Base-by-base conservation (phyloP, 768 basidiomycete species). In the Tricholoma flavovirens region DNA sequence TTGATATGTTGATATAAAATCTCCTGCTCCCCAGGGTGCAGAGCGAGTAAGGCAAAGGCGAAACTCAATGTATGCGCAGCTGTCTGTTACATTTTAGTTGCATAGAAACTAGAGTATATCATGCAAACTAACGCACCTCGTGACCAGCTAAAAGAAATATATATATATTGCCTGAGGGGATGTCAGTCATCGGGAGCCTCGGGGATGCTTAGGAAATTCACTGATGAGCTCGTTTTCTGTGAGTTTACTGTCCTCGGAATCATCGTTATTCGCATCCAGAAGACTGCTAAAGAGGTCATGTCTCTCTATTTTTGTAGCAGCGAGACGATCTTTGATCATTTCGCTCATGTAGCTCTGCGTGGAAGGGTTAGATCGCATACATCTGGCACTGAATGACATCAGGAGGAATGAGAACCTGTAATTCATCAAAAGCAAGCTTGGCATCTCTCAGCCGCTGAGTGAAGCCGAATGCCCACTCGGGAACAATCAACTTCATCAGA, bases 71-170 rank as follows among this genome's bases (percentile, higher is more conserved):
- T 72, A 56, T 75, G 73, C 9, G 73, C 72, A 0, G 75, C 70
- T 4, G 76, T 75, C 74, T 76, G 30, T 43, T 29, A 22, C n/a
- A 3, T 4, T 11, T 35, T 11, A 50, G 38, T 26, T 19, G 12
- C 35, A 17, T n/a, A 2, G 26, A 15, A n/a, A 22, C 15, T 15
- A n/a, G n/a, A 22, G 8, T 30, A 12, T 17, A 24, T 26, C 3
- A 51, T 21, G 19, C 15, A 43, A 8, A 19, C n/a, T n/a, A 11
- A 57, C 62, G 14, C 55, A 81, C 81, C 71, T 83, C 83, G 56
- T 84, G 81, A 8, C 84, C 83, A 21, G 84, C 85, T 19, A 87
- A 64, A n/a, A 85, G 61, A 56, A 77, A 79, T 17, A 78, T 74
- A 53, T 75, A 79, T n/a, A 77, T 71, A 62, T 79, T 79, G 19